These are phyloP conservation scores for Aureobasidium pullulans DNA, from an alignment of 2,329 filamentous ascomycete genomes.

Conservation along the genomic window DNA sequence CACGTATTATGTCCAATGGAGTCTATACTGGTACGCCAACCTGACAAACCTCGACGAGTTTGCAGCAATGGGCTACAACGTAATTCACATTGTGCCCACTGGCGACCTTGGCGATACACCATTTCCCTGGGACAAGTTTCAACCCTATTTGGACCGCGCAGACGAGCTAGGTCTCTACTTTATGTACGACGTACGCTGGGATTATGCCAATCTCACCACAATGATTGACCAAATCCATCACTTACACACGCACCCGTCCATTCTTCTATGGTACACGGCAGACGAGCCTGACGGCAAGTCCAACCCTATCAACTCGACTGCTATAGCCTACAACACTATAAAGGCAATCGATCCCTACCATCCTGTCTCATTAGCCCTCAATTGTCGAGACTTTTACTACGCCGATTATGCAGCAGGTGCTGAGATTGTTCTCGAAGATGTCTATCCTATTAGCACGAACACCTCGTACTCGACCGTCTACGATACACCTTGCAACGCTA, in stretches of 20 bases:
- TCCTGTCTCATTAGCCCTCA: conserved; percentile 51
- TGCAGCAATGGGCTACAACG: conserved; percentile 36
- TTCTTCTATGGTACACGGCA: conserved; percentile 41
- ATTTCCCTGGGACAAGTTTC: conserved; percentile 34
- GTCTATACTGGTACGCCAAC: conserved; percentile 23
- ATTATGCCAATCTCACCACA: conserved; percentile 30
- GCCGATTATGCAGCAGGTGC: conserved; percentile 45
- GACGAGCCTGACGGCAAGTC: conserved; percentile 51
- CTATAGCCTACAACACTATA: conserved; percentile 37
- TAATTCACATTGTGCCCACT: conserved; percentile 33
- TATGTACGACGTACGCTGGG: conserved; percentile 39
- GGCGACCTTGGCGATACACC: conserved; percentile 23
- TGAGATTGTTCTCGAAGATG: conserved; percentile 53
- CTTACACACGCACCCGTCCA: conserved; percentile 26
- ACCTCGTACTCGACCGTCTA: conserved; percentile 46
- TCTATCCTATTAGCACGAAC: conserved; percentile 53
- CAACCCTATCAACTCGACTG: conserved; percentile 44
- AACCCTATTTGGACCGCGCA: conserved; percentile 34
- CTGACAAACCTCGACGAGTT: conserved; percentile 32
- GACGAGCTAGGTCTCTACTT: conserved; percentile 39
- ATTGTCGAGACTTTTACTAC: conserved; percentile 56
- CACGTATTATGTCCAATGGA: conserved; percentile 38
- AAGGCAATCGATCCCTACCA: conserved; percentile 51
- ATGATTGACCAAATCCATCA: conserved; percentile 30
- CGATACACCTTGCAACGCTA: conserved; percentile 49